Evolutionary conservation across 805 yeast species (phyloP).

Genomic region (Candida germanica): DNA sequence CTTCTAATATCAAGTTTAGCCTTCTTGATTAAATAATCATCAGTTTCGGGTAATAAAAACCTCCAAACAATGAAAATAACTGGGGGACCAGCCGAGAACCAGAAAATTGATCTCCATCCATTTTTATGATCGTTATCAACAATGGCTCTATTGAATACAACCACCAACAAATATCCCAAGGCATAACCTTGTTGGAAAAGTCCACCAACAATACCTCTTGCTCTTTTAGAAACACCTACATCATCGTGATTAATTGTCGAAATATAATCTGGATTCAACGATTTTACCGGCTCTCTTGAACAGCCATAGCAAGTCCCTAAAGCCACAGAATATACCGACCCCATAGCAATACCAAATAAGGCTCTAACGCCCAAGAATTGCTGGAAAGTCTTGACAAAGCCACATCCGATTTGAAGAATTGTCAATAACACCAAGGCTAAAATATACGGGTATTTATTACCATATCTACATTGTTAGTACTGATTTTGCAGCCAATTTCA

Average conservation of each 20-base stretch:
- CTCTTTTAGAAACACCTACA: slow-evolving; percentile 33
- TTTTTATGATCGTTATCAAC: slow-evolving; percentile 29
- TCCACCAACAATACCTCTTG: slow-evolving; percentile 61
- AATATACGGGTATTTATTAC: slow-evolving; percentile 58
- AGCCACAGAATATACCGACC: slow-evolving; percentile 55
- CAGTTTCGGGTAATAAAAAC: slow-evolving; percentile 40
- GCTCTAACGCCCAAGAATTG: slow-evolving; percentile 65
- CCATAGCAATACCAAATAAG: slow-evolving; percentile 56
- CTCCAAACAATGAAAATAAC: slow-evolving; percentile 35
- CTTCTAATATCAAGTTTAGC: slow-evolving; percentile 11
- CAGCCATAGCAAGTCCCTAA: slow-evolving; percentile 41
- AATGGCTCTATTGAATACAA: slow-evolving; percentile 62
- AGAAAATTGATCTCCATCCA: slow-evolving; percentile 63
- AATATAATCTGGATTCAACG: slow-evolving; percentile 7
- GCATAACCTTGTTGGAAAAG: slow-evolving; percentile 81
- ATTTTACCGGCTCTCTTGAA: slow-evolving; percentile 6
- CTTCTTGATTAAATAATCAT: slow-evolving; percentile 45
- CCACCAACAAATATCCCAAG: slow-evolving; percentile 64
- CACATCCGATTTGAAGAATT: slow-evolving; percentile 59
- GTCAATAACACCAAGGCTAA: slow-evolving; percentile 45
- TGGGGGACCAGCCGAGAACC: slow-evolving; percentile 64
- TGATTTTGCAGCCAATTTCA: too few species aligned
- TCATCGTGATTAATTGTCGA: slow-evolving; percentile 9
- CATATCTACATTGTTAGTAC: slow-evolving; percentile 23
- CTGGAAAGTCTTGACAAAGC: slow-evolving; percentile 52